Base-by-base conservation (phyloP, 345 rosid species). In the Cardamine occulta region DNA sequence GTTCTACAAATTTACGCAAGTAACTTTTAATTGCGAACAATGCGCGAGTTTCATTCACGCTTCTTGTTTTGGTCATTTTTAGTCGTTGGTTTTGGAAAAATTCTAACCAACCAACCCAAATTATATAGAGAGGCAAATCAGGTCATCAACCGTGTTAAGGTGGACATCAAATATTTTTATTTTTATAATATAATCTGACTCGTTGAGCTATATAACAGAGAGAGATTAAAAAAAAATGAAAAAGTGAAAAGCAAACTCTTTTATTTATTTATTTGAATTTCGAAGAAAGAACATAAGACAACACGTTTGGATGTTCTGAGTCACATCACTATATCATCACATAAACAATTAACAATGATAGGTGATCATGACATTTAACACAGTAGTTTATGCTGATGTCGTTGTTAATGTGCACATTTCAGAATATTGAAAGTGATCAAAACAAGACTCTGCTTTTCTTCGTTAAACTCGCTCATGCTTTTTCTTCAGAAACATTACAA, bases 111-210 rank as follows among this genome's bases (percentile, higher is more conserved):
- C 31, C 23, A 35, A 63, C 1, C 24, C 44, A 58, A 9, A 37
- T 37, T 4, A 42, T 39, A 61, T 26, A 63, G 6, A 63, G 3
- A 55, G 77, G 63, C 77, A 73, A 53, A 54, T 63, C 68, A 63
- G 54, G 63, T 73, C 8, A 48, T 52, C 19, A 54, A 68, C 62
- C 60, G 60, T 28, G 60, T 55, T 14, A 7, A 1, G 18, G 62
- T 54, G n/a, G 10, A 1, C 9, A 28, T 18, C 18, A 12, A 17
- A 40, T 68, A 1, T 6, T 53, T n/a, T 3, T 11, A 11, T 39
- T 23, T 53, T 39, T 15, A 70, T 21, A 21, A 31, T 19, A 34
- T n/a, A 39, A 35, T 59, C 63, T 51, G 68, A 75, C 79, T 74
- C 60, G 40, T 55, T 45, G 57, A 31, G 68, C 60, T 32, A 7